A percentile compares a stretch with the other conserved stretches of the same genome.
These are phyloP conservation scores for Trichoderma oligosporum DNA, from an alignment of 2,329 filamentous ascomycete genomes.

Conservation along the genomic window DNA sequence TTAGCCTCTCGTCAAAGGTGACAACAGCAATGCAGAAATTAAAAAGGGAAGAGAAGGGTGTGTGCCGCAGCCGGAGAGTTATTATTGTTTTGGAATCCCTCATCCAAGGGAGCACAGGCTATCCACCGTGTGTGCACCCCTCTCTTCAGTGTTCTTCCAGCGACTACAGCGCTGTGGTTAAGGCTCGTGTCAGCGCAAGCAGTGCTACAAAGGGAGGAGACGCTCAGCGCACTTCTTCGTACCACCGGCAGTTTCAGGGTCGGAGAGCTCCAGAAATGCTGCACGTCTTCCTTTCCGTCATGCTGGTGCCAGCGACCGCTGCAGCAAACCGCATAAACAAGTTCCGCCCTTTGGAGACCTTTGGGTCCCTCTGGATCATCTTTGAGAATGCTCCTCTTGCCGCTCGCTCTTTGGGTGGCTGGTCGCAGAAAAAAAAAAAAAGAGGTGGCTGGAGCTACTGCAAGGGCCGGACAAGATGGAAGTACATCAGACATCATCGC, in stretches of 20 bases:
- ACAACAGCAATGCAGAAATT: not conserved
- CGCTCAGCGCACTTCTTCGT: not conserved
- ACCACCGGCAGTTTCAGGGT: slow-evolving; percentile 1
- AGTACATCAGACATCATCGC: not conserved
- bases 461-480: slow-evolving; percentile 8
- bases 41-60: not conserved
- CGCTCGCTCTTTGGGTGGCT: slow-evolving; percentile 8
- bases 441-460: slow-evolving; percentile 32
- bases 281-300: not conserved
- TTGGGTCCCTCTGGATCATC: not conserved
- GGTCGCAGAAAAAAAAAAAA: slow-evolving; percentile 32
- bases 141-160: not conserved
- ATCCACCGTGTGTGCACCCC: slow-evolving; percentile 2
- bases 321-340: slow-evolving; percentile 11
- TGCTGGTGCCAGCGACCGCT: not conserved
- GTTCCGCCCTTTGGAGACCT: not conserved
- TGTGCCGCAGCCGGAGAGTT: slow-evolving; percentile 12
- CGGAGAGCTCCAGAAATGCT: not conserved
- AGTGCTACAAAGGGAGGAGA: not conserved
- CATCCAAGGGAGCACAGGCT: slow-evolving; percentile 10
- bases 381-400: not conserved
- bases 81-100: slow-evolving; percentile 4
- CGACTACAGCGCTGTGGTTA: not conserved
- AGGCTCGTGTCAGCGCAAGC: not conserved
- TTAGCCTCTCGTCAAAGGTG: not conserved